Evolutionary conservation across 192 early-diverging fungal genomes (phyloP).

Genomic region (Dissophora globulifera): DNA sequence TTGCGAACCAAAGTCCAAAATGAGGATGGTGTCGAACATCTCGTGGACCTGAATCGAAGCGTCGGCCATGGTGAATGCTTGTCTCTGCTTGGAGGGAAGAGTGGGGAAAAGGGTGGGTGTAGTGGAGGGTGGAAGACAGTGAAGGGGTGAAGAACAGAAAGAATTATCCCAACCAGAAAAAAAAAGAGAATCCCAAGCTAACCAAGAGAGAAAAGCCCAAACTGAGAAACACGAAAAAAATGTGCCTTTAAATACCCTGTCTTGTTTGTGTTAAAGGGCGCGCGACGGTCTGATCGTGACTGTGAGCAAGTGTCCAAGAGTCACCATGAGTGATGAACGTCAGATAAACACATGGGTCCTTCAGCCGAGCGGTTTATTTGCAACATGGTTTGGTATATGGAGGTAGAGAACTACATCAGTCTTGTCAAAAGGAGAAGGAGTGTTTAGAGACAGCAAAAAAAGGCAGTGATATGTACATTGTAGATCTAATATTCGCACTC

Average conservation of each 20-base stretch:
- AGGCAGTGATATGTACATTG: no score
- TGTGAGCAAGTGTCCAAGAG: no score
- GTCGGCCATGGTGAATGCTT: slow-evolving; percentile 37
- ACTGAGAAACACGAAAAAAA: background rate
- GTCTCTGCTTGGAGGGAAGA: background rate
- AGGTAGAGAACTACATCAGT: no score
- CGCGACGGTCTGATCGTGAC: no score
- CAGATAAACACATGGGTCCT: no score
- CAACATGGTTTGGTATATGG: no score
- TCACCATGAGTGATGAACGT: background rate
- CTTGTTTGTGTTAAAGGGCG: slow-evolving; percentile 8
- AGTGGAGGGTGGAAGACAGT: no score
- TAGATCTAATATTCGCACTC: no score
- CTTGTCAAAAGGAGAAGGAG: no score
- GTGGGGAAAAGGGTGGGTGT: slow-evolving; percentile 2
- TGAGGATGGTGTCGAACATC: slow-evolving; percentile 95
- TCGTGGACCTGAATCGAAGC: slow-evolving; percentile 71
- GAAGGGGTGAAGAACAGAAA: slow-evolving; percentile 22
- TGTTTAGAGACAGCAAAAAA: no score
- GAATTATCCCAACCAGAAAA: slow-evolving; percentile 31
- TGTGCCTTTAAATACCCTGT: background rate
- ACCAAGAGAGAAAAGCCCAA: background rate
- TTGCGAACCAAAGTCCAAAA: slow-evolving; percentile 99
- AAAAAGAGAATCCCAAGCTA: slow-evolving; percentile 3
- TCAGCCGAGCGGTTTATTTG: no score